A percentile compares a stretch with the other conserved stretches of the same genome.
Evolutionary conservation across 257 asterid genomes (phyloP).

Genomic region (Solanum appendiculatum): DNA sequence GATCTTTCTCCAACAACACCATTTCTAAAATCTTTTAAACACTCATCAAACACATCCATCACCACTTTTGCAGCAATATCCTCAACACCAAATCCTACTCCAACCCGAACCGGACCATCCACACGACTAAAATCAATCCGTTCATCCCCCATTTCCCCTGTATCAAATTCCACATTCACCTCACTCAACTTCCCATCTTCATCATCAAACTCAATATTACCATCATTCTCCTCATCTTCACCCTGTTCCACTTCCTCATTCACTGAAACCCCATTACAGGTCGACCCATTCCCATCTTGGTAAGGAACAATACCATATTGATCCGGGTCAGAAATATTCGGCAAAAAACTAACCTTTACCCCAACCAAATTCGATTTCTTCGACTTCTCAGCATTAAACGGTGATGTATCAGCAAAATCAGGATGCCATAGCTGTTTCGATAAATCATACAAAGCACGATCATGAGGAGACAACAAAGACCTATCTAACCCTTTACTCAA

Average conservation of each 20-base stretch:
- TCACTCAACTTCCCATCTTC: constrained; percentile 41
- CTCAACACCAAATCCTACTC: constrained; percentile 7
- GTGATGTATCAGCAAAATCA: constrained; percentile 41
- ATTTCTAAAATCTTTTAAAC: constrained; percentile 40
- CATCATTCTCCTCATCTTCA: background rate
- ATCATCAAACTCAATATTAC: constrained; percentile 1
- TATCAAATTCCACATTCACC: constrained; percentile 61
- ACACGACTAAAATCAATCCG: background rate
- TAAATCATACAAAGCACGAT: constrained; percentile 50
- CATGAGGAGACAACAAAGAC: constrained; percentile 49
- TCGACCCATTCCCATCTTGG: background rate
- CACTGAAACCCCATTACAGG: background rate
- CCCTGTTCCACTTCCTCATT: background rate
- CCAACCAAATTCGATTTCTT: constrained; percentile 40
- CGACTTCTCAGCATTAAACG: constrained; percentile 20
- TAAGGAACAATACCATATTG: background rate
- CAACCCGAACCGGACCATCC: background rate
- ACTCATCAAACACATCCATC: constrained; percentile 50
- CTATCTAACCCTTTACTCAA: constrained; percentile 42
- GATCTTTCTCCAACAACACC: background rate
- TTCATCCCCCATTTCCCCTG: background rate
- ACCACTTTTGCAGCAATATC: constrained; percentile 35
- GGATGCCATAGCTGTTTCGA: constrained; percentile 68
- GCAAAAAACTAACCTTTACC: constrained; percentile 41
- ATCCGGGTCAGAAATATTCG: constrained; percentile 12